Percentiles rank a stretch among this genome's conserved stretches.
phyloP scores from a whole-genome alignment of 495 filamentous ascomycete genomes.

The Monascus purpureus region DNA sequence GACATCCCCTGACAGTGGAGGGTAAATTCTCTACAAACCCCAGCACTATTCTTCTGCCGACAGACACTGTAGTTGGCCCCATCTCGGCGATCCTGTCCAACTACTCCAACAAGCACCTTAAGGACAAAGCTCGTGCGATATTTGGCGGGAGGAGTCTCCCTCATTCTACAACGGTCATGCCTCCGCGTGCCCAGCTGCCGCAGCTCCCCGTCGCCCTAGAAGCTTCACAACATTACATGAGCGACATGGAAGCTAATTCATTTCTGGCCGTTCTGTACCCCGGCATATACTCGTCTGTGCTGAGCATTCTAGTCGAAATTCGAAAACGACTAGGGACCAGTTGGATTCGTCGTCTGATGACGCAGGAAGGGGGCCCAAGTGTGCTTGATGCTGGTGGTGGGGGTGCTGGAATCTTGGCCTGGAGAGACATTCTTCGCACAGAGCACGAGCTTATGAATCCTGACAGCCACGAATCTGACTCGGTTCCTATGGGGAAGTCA shows the following conservation, averaged over 20 bases:
- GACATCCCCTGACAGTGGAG: constrained; percentile 51
- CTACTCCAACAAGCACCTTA: constrained; percentile 57
- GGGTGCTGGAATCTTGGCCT: constrained; percentile 73
- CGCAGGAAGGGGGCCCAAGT: constrained; percentile 53
- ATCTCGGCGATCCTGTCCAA: constrained; percentile 50
- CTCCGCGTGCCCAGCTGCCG: constrained; percentile 32
- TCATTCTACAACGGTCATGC: constrained; percentile 48
- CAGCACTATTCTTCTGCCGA: constrained; percentile 56
- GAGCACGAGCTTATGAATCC: constrained; percentile 57
- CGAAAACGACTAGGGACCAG: constrained; percentile 68
- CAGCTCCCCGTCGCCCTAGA: constrained; percentile 58
- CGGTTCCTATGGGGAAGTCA: constrained; percentile 40
- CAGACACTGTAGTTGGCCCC: constrained; percentile 48
- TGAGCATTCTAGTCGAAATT: constrained; percentile 66
- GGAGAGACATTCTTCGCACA: constrained; percentile 67
- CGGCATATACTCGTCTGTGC: constrained; percentile 58
- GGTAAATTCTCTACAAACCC: constrained; percentile 56
- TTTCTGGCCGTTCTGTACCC: constrained; percentile 71
- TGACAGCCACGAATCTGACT: constrained; percentile 21
- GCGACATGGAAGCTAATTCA: constrained; percentile 74
- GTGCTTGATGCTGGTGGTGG: constrained; percentile 77
- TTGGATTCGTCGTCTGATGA: constrained; percentile 61
- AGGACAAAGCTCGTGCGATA: constrained; percentile 46
- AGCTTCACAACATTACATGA: constrained; percentile 58
- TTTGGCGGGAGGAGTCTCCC: constrained; percentile 69